phyloP scores from a whole-genome alignment of 441 rosid genomes.

The Pelargonium cotyledonis region DNA sequence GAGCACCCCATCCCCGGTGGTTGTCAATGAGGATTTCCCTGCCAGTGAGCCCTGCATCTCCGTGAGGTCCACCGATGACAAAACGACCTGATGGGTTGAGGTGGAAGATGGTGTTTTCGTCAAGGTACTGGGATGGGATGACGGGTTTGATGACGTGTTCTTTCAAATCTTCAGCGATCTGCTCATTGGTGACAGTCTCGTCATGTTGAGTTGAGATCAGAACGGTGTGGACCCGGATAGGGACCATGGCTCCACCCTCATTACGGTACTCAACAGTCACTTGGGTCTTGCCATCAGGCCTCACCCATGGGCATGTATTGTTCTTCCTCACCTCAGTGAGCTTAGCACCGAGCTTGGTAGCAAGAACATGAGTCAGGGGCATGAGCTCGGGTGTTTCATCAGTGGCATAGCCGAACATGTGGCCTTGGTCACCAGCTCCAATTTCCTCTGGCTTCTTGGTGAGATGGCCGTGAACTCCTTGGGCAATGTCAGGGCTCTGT shows the following conservation, averaged over 20 bases:
- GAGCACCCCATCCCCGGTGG: too few species aligned
- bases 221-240: conserved; percentile 62
- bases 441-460: conserved; percentile 75
- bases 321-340: conserved; percentile 77
- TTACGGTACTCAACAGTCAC: conserved; percentile 70
- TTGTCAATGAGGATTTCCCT: conserved; percentile 69
- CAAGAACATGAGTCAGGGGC: conserved; percentile 73
- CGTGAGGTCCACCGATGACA: conserved; percentile 80
- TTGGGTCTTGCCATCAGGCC: conserved; percentile 82
- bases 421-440: conserved; percentile 79
- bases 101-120: conserved; percentile 73
- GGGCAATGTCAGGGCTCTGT: conserved; percentile 46
- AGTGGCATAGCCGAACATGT: conserved; percentile 29
- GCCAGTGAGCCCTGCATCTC: conserved; percentile 82
- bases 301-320: conserved; percentile 67
- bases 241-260: conserved; percentile 65
- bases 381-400: conserved; percentile 73
- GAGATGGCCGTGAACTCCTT: conserved; percentile 74
- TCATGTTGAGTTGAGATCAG: conserved; percentile 81
- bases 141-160: conserved; percentile 44
- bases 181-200: conserved; percentile 63
- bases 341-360: conserved; percentile 76
- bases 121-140: conserved; percentile 58
- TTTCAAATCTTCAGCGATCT: conserved; percentile 66
- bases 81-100: conserved; percentile 77